phyloP scores from a whole-genome alignment of 257 asterid species.

The Solanum ossicruentum region DNA sequence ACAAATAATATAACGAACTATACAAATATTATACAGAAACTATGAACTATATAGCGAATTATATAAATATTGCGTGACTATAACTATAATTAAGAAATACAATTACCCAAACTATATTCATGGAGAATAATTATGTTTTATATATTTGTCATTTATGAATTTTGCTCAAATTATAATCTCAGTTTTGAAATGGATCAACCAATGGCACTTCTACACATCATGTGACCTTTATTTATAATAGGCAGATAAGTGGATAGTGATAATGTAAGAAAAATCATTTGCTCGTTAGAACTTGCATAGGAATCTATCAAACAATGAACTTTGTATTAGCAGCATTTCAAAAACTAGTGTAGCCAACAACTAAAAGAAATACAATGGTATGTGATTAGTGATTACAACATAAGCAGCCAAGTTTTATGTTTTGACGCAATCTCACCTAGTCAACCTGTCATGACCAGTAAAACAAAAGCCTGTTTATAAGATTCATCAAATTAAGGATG shows the following conservation, averaged over 20 bases:
- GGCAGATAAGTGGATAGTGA: not conserved
- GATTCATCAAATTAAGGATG: not conserved
- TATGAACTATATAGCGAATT: too few species aligned
- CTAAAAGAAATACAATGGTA: not conserved
- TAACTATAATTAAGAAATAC: too few species aligned
- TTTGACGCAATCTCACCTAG: not conserved
- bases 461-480: not conserved
- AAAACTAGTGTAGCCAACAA: not conserved
- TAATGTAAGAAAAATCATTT: not conserved
- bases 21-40: too few species aligned
- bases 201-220: not conserved
- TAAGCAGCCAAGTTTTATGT: not conserved
- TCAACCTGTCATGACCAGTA: slow-evolving; percentile 3
- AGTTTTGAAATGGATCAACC: not conserved
- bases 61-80: too few species aligned
- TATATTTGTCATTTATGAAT: too few species aligned
- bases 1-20: too few species aligned
- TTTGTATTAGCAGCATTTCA: not conserved
- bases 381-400: not conserved
- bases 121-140: too few species aligned
- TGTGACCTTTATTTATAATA: not conserved
- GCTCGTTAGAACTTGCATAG: not conserved
- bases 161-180: not conserved
- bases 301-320: not conserved
- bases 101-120: too few species aligned